Evolutionary conservation across 805 yeast species (phyloP).

Genomic region (Saturnispora kantuleensis): DNA sequence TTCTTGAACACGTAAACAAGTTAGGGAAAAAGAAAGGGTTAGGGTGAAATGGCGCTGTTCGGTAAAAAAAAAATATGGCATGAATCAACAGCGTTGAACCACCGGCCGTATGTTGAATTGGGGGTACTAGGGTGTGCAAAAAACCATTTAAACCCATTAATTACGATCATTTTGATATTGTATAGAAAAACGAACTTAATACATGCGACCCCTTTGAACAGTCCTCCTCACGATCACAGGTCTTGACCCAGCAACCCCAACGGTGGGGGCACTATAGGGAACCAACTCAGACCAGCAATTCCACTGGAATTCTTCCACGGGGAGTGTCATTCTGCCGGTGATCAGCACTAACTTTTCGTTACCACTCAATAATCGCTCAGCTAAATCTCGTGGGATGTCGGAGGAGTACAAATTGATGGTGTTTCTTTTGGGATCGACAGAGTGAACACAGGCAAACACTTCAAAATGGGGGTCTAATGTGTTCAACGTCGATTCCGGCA

Average conservation of each 20-base stretch:
- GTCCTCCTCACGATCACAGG: constrained; percentile 40
- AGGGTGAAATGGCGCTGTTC: no score
- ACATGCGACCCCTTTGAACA: constrained; percentile 28
- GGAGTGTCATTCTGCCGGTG: constrained; percentile 59
- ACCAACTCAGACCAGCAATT: constrained; percentile 7
- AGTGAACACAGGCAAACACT: constrained; percentile 59
- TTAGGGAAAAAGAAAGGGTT: background rate
- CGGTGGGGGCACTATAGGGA: constrained; percentile 34
- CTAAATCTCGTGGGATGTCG: constrained; percentile 11
- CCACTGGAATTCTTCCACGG: constrained; percentile 32
- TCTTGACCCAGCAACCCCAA: constrained; percentile 34
- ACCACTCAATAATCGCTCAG: constrained; percentile 11
- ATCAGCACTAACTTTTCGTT: constrained; percentile 32
- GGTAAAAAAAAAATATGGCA: no score
- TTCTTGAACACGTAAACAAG: background rate
- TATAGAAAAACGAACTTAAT: background rate
- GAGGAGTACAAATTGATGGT: constrained; percentile 40
- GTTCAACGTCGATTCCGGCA: constrained; percentile 12
- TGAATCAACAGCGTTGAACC: no score
- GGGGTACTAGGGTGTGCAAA: background rate
- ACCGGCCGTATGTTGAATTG: no score
- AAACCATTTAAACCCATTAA: background rate
- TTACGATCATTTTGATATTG: background rate
- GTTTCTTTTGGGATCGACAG: constrained; percentile 34
- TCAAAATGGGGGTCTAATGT: constrained; percentile 25